These are phyloP conservation scores for Ogataea methylovora DNA, from an alignment of 805 yeast genomes.

Conservation along the genomic window DNA sequence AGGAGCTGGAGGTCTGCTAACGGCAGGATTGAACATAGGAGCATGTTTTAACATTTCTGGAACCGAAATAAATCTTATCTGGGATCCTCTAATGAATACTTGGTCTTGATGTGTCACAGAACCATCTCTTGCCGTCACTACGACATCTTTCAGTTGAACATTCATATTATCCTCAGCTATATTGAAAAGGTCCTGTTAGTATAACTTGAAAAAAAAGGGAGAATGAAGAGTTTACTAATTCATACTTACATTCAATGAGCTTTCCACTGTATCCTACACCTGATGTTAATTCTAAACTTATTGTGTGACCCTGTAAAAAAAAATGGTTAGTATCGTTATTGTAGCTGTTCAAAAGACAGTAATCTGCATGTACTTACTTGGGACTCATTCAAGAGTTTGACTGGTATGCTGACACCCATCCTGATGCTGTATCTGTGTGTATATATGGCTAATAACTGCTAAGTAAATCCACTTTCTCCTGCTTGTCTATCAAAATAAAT, in stretches of 20 bases:
- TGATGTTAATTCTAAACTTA: constrained; percentile 73
- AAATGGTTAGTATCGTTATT: constrained; percentile 2
- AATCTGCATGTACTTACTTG: too few species aligned
- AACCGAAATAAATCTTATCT: constrained; percentile 71
- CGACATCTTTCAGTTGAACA: constrained; percentile 74
- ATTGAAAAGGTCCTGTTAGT: background rate
- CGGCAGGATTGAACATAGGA: constrained; percentile 72
- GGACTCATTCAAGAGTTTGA: constrained; percentile 83
- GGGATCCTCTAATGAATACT: constrained; percentile 88
- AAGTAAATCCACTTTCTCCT: too few species aligned
- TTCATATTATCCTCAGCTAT: constrained; percentile 86
- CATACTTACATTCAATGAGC: constrained; percentile 63
- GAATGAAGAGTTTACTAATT: too few species aligned
- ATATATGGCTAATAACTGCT: too few species aligned
- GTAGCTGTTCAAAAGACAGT: constrained; percentile 11
- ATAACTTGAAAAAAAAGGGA: background rate
- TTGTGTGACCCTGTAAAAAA: constrained; percentile 78
- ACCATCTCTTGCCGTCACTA: constrained; percentile 73
- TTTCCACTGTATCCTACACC: constrained; percentile 90
- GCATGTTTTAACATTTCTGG: constrained; percentile 88
- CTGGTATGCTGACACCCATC: constrained; percentile 73
- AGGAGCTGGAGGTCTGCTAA: constrained; percentile 68
- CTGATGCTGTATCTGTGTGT: too few species aligned
- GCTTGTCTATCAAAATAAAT: too few species aligned
- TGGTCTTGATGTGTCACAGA: constrained; percentile 68